phyloP scores from a whole-genome alignment of 2,329 filamentous ascomycete genomes.

The Phoma sp. region DNA sequence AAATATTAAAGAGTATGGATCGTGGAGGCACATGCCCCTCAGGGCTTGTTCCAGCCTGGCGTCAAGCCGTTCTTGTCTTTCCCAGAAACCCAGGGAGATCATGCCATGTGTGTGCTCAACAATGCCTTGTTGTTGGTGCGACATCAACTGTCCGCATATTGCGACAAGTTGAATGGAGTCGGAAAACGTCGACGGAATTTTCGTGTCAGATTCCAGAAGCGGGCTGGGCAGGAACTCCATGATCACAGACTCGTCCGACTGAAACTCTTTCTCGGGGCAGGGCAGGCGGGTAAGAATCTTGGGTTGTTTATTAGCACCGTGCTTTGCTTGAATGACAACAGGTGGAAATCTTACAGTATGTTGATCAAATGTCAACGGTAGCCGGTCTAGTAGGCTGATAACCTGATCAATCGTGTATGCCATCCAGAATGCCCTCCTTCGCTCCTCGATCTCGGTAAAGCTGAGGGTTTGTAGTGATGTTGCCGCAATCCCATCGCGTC shows the following conservation, averaged over 20 bases:
- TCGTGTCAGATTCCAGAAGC: background rate
- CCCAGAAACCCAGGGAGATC: background rate
- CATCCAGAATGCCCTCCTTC: conserved; percentile 9
- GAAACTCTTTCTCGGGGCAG: conserved; percentile 10
- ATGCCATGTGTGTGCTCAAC: conserved; percentile 6
- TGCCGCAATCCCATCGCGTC: conserved; percentile 2
- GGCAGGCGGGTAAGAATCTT: conserved; percentile 8
- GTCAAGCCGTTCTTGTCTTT: conserved; percentile 8
- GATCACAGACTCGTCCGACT: conserved; percentile 1
- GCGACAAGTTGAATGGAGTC: conserved; percentile 4
- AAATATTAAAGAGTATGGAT: conserved; percentile 6
- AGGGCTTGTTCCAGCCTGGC: background rate
- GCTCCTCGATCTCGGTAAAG: conserved; percentile 4
- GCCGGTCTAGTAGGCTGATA: background rate
- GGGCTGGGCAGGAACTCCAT: background rate
- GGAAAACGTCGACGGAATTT: background rate
- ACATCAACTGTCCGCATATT: conserved; percentile 5
- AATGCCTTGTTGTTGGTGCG: conserved; percentile 5
- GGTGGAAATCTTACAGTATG: background rate
- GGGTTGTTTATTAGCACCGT: background rate
- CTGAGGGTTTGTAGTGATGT: background rate
- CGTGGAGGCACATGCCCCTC: conserved; percentile 3
- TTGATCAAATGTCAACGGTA: conserved; percentile 7
- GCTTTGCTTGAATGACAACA: background rate
- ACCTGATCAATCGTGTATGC: conserved; percentile 8